phyloP scores from a whole-genome alignment of 495 filamentous ascomycete species.

The Neurospora sp. region DNA sequence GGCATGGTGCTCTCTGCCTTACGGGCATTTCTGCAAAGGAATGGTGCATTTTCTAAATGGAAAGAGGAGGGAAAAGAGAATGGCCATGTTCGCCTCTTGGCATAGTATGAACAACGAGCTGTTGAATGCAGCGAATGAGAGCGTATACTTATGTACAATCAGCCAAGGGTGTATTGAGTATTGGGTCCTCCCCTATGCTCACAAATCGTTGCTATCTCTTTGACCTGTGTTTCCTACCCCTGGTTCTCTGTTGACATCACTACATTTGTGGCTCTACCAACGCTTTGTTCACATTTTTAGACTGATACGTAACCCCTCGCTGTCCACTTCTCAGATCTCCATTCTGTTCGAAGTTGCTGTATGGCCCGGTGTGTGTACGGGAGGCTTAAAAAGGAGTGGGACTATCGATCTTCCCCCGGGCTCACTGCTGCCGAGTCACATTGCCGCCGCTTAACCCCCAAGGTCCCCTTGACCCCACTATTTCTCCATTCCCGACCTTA shows the following conservation, averaged over 20 bases:
- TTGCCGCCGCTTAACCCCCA: slow-evolving; percentile 13
- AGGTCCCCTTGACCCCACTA: slow-evolving; percentile 10
- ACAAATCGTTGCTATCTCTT: neutral
- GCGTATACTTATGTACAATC: neutral
- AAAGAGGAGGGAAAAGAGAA: neutral
- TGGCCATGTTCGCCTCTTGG: neutral
- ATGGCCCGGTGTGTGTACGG: neutral
- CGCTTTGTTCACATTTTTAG: neutral
- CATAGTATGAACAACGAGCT: neutral
- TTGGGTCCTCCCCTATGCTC: neutral
- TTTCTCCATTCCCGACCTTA: neutral
- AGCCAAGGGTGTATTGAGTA: neutral
- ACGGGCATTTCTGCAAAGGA: neutral
- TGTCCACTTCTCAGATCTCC: neutral
- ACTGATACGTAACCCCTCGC: neutral
- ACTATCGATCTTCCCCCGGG: neutral
- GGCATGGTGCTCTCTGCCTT: neutral
- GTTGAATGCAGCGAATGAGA: neutral
- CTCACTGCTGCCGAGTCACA: slow-evolving; percentile 18
- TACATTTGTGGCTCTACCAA: neutral
- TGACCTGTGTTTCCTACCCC: neutral
- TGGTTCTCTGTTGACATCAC: neutral
- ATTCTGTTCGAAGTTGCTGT: neutral
- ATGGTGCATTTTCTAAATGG: neutral
- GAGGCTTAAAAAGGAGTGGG: neutral